phyloP scores from a whole-genome alignment of 2,329 filamentous ascomycete species.

The Aspergillus latus region DNA sequence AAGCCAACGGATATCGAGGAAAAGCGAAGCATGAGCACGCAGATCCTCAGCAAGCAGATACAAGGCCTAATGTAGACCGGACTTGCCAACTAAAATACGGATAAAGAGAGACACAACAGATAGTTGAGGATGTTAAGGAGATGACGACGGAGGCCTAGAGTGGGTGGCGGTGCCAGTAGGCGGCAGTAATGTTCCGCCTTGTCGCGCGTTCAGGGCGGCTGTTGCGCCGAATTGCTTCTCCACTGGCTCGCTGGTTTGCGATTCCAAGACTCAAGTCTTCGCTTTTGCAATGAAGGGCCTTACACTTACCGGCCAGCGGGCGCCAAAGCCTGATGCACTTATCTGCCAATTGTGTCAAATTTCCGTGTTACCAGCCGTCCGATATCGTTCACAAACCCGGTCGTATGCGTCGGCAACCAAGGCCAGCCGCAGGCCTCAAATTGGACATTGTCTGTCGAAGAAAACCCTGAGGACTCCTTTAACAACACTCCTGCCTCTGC shows the following conservation, averaged over 20 bases:
- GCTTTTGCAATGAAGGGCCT: constrained; percentile 37
- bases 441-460: constrained; percentile 23
- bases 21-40: constrained; percentile 14
- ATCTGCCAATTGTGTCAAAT: constrained; percentile 43
- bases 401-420: constrained; percentile 20
- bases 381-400: constrained; percentile 22
- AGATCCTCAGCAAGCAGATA: background rate
- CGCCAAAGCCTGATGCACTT: constrained; percentile 25
- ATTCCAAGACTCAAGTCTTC: constrained; percentile 1
- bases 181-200: constrained; percentile 34
- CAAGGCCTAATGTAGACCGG: too few species aligned
- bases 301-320: constrained; percentile 30
- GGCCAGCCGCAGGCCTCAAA: constrained; percentile 11
- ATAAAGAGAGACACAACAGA: constrained; percentile 8
- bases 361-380: constrained; percentile 26
- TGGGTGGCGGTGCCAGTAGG: constrained; percentile 21
- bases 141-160: constrained; percentile 25
- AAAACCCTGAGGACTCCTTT: constrained; percentile 10
- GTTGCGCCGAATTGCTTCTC: constrained; percentile 13
- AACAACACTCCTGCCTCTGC: background rate
- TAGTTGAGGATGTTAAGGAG: constrained; percentile 13
- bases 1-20: constrained; percentile 11
- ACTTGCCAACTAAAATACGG: background rate
- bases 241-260: constrained; percentile 1
- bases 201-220: constrained; percentile 8